phyloP scores from a whole-genome alignment of 805 yeast genomes.

The Lipomyces lipofer region DNA sequence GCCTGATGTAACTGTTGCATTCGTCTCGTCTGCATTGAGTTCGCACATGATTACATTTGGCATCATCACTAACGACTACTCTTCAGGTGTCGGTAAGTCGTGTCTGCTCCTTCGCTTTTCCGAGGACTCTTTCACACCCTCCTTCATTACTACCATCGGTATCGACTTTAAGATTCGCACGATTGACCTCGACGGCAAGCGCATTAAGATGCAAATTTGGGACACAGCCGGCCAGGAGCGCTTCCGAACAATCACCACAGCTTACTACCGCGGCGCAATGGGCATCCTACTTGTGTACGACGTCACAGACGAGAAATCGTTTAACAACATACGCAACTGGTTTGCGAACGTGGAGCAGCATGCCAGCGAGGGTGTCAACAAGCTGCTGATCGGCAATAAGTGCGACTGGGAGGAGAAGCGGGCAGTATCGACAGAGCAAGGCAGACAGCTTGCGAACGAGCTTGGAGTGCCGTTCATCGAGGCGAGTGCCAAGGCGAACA shows the following conservation, averaged over 20 bases:
- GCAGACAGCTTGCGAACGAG: slow-evolving; percentile 82
- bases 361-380: slow-evolving; percentile 93
- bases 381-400: slow-evolving; percentile 93
- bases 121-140: slow-evolving; percentile 91
- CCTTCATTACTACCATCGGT: slow-evolving; percentile 96
- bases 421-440: slow-evolving; percentile 79
- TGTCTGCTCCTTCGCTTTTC: slow-evolving; percentile 91
- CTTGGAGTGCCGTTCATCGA: slow-evolving; percentile 89
- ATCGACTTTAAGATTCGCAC: slow-evolving; percentile 98
- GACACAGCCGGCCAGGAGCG: slow-evolving; percentile 99
- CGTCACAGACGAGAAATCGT: slow-evolving; percentile 95
- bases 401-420: slow-evolving; percentile 87
- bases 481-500: slow-evolving; percentile 92
- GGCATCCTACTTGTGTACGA: slow-evolving; percentile 97
- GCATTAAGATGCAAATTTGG: slow-evolving; percentile 95
- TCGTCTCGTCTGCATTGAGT: too few relatives aligned
- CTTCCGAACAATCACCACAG: slow-evolving; percentile 95
- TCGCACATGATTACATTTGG: too few relatives aligned
- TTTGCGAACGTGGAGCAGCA: slow-evolving; percentile 93
- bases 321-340: slow-evolving; percentile 93
- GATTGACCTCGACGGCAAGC: slow-evolving; percentile 87
- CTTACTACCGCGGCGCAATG: slow-evolving; percentile 98
- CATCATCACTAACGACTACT: too few relatives aligned
- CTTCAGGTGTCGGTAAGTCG: slow-evolving; percentile 92
- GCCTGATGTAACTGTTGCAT: too few relatives aligned